These are phyloP conservation scores for Penicillium verrucosum DNA, from an alignment of 2,329 filamentous ascomycete genomes.

Conservation along the genomic window DNA sequence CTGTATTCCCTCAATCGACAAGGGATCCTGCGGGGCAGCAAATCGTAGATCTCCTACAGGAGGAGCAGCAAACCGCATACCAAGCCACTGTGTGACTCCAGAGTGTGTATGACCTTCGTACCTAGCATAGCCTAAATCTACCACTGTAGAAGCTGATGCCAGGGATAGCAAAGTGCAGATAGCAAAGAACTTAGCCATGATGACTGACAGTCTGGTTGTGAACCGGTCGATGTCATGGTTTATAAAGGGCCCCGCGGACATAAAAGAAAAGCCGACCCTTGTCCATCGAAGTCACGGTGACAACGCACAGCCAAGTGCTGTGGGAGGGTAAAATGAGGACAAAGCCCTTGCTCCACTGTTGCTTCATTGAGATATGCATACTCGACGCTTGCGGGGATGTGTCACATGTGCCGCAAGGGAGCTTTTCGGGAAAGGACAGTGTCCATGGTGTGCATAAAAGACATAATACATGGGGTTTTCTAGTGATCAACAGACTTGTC, in stretches of 20 bases:
- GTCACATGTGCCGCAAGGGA: background rate
- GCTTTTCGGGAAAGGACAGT: background rate
- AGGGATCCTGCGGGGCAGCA: slow-evolving; percentile 62
- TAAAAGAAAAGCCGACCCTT: background rate
- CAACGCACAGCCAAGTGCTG: background rate
- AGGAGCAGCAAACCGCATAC: slow-evolving; percentile 69
- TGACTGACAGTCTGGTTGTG: background rate
- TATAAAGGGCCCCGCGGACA: background rate
- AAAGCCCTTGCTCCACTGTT: background rate
- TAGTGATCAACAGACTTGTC: too few species aligned
- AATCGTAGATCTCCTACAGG: slow-evolving; percentile 66
- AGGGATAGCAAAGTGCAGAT: slow-evolving; percentile 18
- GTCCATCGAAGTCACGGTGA: background rate
- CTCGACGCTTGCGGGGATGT: slow-evolving; percentile 1
- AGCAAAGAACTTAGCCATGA: slow-evolving; percentile 14
- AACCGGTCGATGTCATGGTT: slow-evolving; percentile 3
- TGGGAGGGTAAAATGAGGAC: background rate
- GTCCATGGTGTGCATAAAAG: background rate
- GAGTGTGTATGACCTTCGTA: slow-evolving; percentile 57
- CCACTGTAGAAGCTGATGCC: slow-evolving; percentile 33
- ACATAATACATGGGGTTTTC: background rate
- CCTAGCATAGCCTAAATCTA: slow-evolving; percentile 64
- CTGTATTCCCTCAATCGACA: slow-evolving; percentile 45
- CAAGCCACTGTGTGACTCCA: slow-evolving; percentile 68
- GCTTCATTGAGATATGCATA: background rate